Evolutionary conservation across 208 protist species (phyloP), one percentile per base, ranked within the genome.

Genomic region (Tritrichomonas musculus): DNA sequence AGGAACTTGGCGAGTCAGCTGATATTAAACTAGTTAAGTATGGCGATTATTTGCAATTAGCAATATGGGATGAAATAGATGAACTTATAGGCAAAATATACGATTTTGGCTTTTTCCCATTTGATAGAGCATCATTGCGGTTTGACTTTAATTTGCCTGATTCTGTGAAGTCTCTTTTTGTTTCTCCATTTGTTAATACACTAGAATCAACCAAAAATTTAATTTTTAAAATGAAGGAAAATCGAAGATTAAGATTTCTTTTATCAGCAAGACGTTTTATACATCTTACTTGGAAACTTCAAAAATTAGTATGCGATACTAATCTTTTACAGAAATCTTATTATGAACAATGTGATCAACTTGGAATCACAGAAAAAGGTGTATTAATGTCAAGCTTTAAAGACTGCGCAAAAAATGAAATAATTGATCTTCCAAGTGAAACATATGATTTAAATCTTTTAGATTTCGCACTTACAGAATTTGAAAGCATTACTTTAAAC

Each of bases 211-310:
- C 13, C 44, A 88, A 88, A 11, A 20, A 30, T 20, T n/a, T 88
- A 9, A 88, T 82, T 30, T 47, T 39, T 25, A 82, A 82, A n/a
- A 88, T 88, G 77, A 88, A 88, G 11, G 27, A 88, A 88, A 88
- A 20, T 20, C 53, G 41, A 27, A 33, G 57, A 57, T 20, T 88
- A 50, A 1, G 47, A 39, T 88, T 88, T 47, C 33, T 60, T 13
- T 17, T 88, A 9, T 88, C 77, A 33, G 57, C 39, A n/a, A 53
- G 77, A 30, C 1, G 73, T 4, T 88, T 88, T 30, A 57, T 53
- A 33, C 30, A 44, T 30, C 57, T 53, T 22, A 27, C 47, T 20
- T 60, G 47, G 41, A 25, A 88, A 8, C 30, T 88, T 13, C 41
- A 88, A 17, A 57, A 0, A 20, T 88, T 47, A 53, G n/a, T 88